A percentile compares a stretch with the other conserved stretches of the same genome.
These are phyloP conservation scores for Candolleomyces efflorescens DNA, from an alignment of 768 basidiomycete species.

Conservation along the genomic window DNA sequence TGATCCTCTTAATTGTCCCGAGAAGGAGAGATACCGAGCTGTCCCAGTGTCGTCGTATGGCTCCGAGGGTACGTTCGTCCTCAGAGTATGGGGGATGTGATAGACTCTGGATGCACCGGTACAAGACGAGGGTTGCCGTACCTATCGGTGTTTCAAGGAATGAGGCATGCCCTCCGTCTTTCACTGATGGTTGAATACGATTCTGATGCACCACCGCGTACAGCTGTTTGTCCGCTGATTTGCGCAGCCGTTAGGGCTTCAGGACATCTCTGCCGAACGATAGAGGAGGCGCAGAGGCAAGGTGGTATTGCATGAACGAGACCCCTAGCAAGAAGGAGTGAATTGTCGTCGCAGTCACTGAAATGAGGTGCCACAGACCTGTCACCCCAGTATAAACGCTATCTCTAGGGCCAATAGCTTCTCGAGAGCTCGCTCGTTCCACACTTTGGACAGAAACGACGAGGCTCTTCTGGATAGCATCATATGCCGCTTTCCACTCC, in stretches of 20 bases:
- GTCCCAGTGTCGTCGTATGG: slow-evolving; percentile 11
- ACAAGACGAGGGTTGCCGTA: slow-evolving; percentile 31
- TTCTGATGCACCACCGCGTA: slow-evolving; percentile 15
- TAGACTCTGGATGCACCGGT: slow-evolving; percentile 13
- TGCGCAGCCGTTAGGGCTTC: slow-evolving; percentile 12
- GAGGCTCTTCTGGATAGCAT: slow-evolving; percentile 22
- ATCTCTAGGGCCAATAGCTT: slow-evolving; percentile 11
- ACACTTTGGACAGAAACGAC: slow-evolving; percentile 18
- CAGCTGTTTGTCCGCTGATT: slow-evolving; percentile 18
- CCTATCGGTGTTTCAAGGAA: slow-evolving; percentile 41
- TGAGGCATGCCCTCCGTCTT: slow-evolving; percentile 17
- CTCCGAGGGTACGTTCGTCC: slow-evolving; percentile 17
- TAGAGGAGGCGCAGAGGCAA: slow-evolving; percentile 7
- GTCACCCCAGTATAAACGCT: slow-evolving; percentile 23
- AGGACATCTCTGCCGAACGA: slow-evolving; percentile 4
- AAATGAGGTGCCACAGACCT: not conserved
- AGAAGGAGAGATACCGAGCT: slow-evolving; percentile 21
- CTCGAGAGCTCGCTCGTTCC: slow-evolving; percentile 12
- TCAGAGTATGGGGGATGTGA: slow-evolving; percentile 7
- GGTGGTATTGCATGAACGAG: slow-evolving; percentile 22
- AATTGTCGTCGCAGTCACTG: not conserved
- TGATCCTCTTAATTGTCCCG: slow-evolving; percentile 16
- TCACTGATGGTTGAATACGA: slow-evolving; percentile 9
- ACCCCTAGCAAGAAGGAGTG: slow-evolving; percentile 15
- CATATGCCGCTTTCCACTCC: slow-evolving; percentile 17